Evolutionary conservation across 108 stramenopile genomes (phyloP), one percentile per base, ranked within the genome.

Genomic region (Nannochloropsis gaditana): DNA sequence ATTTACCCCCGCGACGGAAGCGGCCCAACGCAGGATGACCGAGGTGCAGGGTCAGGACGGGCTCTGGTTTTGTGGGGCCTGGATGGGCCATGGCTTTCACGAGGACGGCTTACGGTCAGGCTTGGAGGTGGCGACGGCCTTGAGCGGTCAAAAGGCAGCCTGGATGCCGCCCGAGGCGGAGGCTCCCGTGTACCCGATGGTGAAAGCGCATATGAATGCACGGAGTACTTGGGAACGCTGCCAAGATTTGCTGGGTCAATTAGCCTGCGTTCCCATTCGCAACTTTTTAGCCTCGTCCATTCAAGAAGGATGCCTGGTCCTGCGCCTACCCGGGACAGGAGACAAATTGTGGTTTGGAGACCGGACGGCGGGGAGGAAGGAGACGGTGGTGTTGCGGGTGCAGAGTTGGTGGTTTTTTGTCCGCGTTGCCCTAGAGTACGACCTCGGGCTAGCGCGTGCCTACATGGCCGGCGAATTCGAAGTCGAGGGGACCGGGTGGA

Each of bases 21-120:
- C 83, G 11, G 96, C 95, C 9, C 90, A 96, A 80, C 81, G 91
- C 21, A 31, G 59, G 9, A 83, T 97, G n/a, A 80, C 80, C 6
- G 43, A 91, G 45, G 91, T 92, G 47, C 94, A 96, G 83, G 97
- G 96, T 42, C 90, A 91, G 79, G 86, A 94, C 44, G 94, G 95
- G 9, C 80, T 95, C 79, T 97, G 94, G 95, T 99, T 96, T 84
- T 92, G 91, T 84, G 98, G 97, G 43, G 97, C 97, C 1, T 99
- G 95, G 94, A 84, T 86, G 79, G 97, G 97, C 45, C 95, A 96
- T 87, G 98, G 98, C 5, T 99, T 99, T 89, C 98, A 99, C 86
- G 98, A 99, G 89, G 98, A 98, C 89, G 97, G 95, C 82, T 93
- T 86, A 44, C 59, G 88, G 43, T 85, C 85, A 2, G 88, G 88